Conservation (phyloP, 371 early-diverging fungal species). For the Blakeslea trispora region DNA sequence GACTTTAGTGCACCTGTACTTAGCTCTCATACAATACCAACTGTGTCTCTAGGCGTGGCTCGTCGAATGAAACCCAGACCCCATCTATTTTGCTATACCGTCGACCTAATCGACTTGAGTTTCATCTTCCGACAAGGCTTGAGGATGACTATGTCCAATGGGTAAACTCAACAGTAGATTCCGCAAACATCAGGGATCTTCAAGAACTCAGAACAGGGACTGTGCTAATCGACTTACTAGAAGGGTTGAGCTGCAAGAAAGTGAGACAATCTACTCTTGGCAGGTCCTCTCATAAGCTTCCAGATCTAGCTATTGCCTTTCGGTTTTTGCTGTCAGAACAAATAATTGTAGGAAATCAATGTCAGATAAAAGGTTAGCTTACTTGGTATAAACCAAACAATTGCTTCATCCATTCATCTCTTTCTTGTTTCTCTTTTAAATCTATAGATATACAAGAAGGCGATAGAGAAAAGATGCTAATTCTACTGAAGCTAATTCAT, state of each 20-base stretch:
- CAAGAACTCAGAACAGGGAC: constrained; percentile 55
- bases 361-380: neutral
- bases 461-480: neutral
- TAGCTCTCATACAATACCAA: constrained; percentile 64
- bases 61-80: constrained; percentile 66
- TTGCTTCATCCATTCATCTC: no score
- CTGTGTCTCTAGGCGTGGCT: constrained; percentile 64
- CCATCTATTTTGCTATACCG: constrained; percentile 51
- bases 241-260: constrained; percentile 51
- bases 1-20: constrained; percentile 63
- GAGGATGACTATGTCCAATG: neutral
- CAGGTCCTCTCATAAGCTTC: no score
- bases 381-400: no score
- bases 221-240: constrained; percentile 53
- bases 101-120: constrained; percentile 18
- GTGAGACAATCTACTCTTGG: constrained; percentile 38
- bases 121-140: neutral
- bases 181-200: neutral
- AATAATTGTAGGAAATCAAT: neutral
- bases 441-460: neutral
- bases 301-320: constrained; percentile 49
- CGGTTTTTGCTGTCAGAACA: constrained; percentile 49
- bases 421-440: no score
- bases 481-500: neutral
- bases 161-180: neutral